Evolutionary conservation across 1,284 basidiomycete genomes (phyloP).

Genomic region (Ustilago crameri): DNA sequence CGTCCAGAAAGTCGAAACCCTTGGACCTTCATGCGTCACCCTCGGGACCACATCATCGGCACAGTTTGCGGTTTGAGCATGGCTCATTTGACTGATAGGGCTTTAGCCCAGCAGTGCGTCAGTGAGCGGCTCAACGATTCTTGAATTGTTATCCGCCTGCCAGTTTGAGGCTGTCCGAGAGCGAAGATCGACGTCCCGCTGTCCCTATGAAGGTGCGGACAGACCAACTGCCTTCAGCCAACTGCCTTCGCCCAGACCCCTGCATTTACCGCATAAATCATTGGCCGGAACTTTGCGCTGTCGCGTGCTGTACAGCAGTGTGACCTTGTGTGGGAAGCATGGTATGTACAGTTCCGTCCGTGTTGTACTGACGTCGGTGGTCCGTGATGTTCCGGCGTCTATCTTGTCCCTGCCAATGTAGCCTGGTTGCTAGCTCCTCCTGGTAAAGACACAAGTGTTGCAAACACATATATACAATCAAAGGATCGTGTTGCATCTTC

Average conservation of each 20-base stretch:
- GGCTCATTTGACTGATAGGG: too few species aligned
- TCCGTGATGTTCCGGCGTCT: slow-evolving; percentile 36
- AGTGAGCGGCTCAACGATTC: too few species aligned
- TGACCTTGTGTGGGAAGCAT: neutral
- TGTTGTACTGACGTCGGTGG: neutral
- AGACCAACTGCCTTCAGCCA: slow-evolving; percentile 5
- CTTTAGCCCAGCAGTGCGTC: too few species aligned
- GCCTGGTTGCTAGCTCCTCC: neutral
- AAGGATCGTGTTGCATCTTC: slow-evolving; percentile 3
- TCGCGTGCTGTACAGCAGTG: neutral
- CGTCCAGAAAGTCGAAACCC: slow-evolving; percentile 4
- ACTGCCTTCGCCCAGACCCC: too few species aligned
- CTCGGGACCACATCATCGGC: slow-evolving; percentile 12
- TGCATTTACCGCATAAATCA: too few species aligned
- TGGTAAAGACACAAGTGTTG: slow-evolving; percentile 32
- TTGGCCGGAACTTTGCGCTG: neutral
- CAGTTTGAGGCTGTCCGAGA: neutral
- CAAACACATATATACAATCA: slow-evolving; percentile 43
- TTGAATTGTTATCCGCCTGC: too few species aligned
- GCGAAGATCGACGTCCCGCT: slow-evolving; percentile 15
- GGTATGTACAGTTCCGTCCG: slow-evolving; percentile 5
- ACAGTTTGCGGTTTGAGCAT: neutral
- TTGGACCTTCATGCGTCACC: slow-evolving; percentile 14
- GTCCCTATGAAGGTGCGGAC: neutral
- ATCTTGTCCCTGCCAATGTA: neutral